phyloP scores from a whole-genome alignment of 495 filamentous ascomycete species.

The Trypethelium eluteriae region DNA sequence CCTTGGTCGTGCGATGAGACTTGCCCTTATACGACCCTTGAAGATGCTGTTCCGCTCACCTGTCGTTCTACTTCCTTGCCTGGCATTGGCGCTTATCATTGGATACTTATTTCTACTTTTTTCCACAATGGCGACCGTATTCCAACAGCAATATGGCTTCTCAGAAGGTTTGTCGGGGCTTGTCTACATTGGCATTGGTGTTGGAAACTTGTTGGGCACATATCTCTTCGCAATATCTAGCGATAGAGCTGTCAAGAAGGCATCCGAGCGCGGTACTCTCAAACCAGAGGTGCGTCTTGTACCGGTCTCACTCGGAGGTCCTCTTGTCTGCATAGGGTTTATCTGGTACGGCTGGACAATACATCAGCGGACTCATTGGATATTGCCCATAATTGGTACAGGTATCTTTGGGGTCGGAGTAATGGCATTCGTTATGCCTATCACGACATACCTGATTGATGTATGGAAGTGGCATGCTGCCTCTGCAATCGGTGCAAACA shows the following conservation, averaged over 20 bases:
- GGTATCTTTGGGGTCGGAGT: slow-evolving; percentile 28
- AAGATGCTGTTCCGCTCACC: slow-evolving; percentile 43
- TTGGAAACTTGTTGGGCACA: slow-evolving; percentile 43
- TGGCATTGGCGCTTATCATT: slow-evolving; percentile 13
- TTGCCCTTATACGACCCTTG: slow-evolving; percentile 40
- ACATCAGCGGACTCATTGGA: slow-evolving; percentile 29
- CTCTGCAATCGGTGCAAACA: slow-evolving; percentile 22
- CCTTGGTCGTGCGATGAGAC: slow-evolving; percentile 24
- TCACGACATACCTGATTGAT: slow-evolving; percentile 26
- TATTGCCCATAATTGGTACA: slow-evolving; percentile 26
- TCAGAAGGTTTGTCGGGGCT: slow-evolving; percentile 38
- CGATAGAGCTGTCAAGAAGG: slow-evolving; percentile 24
- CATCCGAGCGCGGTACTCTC: slow-evolving; percentile 14
- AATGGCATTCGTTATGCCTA: slow-evolving; percentile 26
- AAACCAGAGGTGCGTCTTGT: slow-evolving; percentile 48
- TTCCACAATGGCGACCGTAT: slow-evolving; percentile 45
- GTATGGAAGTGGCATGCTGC: slow-evolving; percentile 19
- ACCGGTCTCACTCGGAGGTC: slow-evolving; percentile 56
- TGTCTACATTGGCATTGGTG: slow-evolving; percentile 44
- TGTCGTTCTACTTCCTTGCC: slow-evolving; percentile 17
- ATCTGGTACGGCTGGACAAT: slow-evolving; percentile 34
- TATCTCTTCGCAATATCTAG: slow-evolving; percentile 30
- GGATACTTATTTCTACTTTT: slow-evolving; percentile 37
- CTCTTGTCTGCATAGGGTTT: slow-evolving; percentile 50
- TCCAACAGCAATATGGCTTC: slow-evolving; percentile 46